Percentiles rank a stretch among this genome's conserved stretches.
Conservation (phyloP, 176 grass and related monocot species). For the Carex myosuroides region DNA sequence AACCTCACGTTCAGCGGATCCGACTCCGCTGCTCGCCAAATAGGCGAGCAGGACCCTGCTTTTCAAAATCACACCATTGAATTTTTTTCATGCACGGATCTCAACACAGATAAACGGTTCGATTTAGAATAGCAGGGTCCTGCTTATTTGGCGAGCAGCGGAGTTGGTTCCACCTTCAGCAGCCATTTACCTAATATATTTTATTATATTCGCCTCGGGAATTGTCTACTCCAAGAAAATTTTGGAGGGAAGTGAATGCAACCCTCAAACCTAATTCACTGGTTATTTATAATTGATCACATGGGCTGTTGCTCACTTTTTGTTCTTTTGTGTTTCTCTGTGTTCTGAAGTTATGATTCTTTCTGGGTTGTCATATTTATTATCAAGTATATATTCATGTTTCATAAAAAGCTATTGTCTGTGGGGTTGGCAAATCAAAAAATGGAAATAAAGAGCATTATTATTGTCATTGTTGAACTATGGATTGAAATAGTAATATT, state of each 20-base stretch:
- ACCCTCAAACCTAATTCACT: slow-evolving; percentile 22
- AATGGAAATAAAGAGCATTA: neutral
- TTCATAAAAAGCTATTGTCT: neutral
- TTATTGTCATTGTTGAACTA: neutral
- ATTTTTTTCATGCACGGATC: too few relatives aligned
- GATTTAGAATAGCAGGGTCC: too few relatives aligned
- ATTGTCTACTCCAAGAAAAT: slow-evolving; percentile 20
- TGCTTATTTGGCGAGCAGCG: too few relatives aligned
- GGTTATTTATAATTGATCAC: slow-evolving; percentile 35
- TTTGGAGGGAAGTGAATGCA: neutral
- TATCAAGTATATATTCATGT: neutral
- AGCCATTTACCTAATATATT: neutral
- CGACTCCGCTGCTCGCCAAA: too few relatives aligned
- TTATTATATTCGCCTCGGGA: neutral
- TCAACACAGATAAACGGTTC: too few relatives aligned
- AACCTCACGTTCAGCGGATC: neutral
- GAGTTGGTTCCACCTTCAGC: neutral
- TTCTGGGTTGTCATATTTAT: neutral
- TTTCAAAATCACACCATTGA: too few relatives aligned
- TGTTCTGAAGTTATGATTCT: neutral
- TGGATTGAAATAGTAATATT: neutral
- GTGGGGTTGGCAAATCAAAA: neutral
- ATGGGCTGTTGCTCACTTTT: slow-evolving; percentile 32
- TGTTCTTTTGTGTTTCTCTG: slow-evolving; percentile 11
- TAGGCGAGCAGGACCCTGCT: too few relatives aligned